These are phyloP conservation scores for Ceratocystiopsis brevicomis DNA, from an alignment of 2,329 filamentous ascomycete species.

Conservation along the genomic window DNA sequence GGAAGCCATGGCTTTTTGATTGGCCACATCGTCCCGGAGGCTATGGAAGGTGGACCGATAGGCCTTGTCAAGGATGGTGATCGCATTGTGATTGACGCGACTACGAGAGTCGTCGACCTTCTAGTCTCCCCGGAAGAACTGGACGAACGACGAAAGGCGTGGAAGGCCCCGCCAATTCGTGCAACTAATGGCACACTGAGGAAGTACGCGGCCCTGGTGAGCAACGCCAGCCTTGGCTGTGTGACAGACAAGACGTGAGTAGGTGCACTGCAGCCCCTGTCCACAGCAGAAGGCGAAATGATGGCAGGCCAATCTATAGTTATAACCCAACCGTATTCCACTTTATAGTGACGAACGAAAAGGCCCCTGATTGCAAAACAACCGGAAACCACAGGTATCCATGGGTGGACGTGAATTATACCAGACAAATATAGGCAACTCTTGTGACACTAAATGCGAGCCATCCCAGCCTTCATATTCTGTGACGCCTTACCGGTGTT, in stretches of 20 bases:
- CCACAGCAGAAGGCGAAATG: too few species aligned
- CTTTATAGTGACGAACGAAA: too few species aligned
- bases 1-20: constrained; percentile 77
- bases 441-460: too few species aligned
- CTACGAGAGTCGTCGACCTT: constrained; percentile 49
- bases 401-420: too few species aligned
- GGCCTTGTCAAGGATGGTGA: constrained; percentile 69
- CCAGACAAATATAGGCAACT: too few species aligned
- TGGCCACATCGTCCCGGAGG: constrained; percentile 74
- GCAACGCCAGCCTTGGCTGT: constrained; percentile 39
- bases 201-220: constrained; percentile 47
- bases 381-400: too few species aligned
- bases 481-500: too few species aligned
- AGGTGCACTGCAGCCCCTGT: background rate
- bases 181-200: constrained; percentile 46
- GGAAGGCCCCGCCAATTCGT: constrained; percentile 41
- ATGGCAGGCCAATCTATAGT: too few species aligned
- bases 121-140: constrained; percentile 48
- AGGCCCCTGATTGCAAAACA: too few species aligned
- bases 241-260: constrained; percentile 27
- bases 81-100: constrained; percentile 63
- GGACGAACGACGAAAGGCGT: constrained; percentile 33
- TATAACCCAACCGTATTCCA: too few species aligned
- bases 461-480: too few species aligned
- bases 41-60: constrained; percentile 69